These are phyloP conservation scores for Hibiscus trionum DNA, from an alignment of 345 rosid species.

Conservation along the genomic window DNA sequence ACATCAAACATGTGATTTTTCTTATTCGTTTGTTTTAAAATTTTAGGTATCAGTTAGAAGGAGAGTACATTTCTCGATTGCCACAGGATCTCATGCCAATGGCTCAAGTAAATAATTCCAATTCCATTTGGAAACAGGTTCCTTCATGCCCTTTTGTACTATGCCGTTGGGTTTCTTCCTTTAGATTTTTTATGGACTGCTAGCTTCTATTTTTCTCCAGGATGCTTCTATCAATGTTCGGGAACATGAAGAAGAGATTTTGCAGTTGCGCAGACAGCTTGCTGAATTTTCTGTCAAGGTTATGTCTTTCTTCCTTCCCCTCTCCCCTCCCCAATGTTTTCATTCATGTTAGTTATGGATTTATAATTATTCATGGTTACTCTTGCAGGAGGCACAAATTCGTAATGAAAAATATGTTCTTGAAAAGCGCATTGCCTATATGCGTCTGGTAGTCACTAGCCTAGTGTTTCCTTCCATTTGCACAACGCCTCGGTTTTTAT, in stretches of 20 bases:
- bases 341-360: constrained; percentile 9
- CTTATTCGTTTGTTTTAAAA: constrained; percentile 14
- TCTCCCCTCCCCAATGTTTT: not conserved
- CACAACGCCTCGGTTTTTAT: not conserved
- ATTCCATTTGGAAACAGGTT: constrained; percentile 78
- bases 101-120: constrained; percentile 54
- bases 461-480: constrained; percentile 12
- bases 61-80: constrained; percentile 40
- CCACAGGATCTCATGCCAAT: constrained; percentile 56
- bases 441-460: constrained; percentile 67
- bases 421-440: constrained; percentile 83
- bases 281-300: constrained; percentile 84
- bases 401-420: constrained; percentile 72
- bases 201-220: constrained; percentile 26
- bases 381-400: constrained; percentile 72
- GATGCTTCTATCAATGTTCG: constrained; percentile 50
- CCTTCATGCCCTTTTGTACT: constrained; percentile 10
- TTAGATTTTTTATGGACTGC: not conserved
- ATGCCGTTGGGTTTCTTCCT: constrained; percentile 4
- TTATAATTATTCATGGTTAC: constrained; percentile 20
- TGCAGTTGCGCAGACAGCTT: constrained; percentile 68
- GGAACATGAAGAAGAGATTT: constrained; percentile 83
- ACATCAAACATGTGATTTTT: constrained; percentile 3
- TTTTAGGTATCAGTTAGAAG: constrained; percentile 56
- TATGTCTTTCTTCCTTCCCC: constrained; percentile 10